A percentile compares a stretch with the other conserved stretches of the same genome.
Evolutionary conservation across 768 basidiomycete species (phyloP).

Genomic region (Suillus americanus): DNA sequence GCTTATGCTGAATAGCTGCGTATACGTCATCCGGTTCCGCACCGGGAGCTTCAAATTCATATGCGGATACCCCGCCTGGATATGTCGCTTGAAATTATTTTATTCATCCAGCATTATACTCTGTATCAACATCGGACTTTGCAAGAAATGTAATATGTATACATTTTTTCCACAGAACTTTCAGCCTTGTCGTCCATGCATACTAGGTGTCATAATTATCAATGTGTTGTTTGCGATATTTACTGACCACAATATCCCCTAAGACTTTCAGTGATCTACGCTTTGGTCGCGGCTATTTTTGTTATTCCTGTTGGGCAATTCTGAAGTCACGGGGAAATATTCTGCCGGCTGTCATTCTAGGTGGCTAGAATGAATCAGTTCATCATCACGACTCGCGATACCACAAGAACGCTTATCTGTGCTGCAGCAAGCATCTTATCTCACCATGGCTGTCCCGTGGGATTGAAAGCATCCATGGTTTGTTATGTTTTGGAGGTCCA

Average conservation of each 20-base stretch:
- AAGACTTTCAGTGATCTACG: not conserved
- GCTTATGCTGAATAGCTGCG: constrained; percentile 19
- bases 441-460: not conserved
- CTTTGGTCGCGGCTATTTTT: not conserved
- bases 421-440: not conserved
- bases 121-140: constrained; percentile 1
- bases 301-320: not conserved
- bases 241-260: not conserved
- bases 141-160: not conserved
- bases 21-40: constrained; percentile 27
- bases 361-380: too few relatives aligned
- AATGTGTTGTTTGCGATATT: not conserved
- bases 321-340: not conserved
- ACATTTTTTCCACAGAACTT: not conserved
- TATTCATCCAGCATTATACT: not conserved
- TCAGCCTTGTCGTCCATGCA: not conserved
- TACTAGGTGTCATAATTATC: not conserved
- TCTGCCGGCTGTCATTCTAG: not conserved
- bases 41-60: constrained; percentile 13
- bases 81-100: constrained; percentile 25
- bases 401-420: not conserved
- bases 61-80: constrained; percentile 29
- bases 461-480: not conserved
- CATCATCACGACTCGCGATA: not conserved
- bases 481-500: not conserved